Evolutionary conservation across 306 rosid genomes (phyloP).

Genomic region (Trifolium fragiferum): DNA sequence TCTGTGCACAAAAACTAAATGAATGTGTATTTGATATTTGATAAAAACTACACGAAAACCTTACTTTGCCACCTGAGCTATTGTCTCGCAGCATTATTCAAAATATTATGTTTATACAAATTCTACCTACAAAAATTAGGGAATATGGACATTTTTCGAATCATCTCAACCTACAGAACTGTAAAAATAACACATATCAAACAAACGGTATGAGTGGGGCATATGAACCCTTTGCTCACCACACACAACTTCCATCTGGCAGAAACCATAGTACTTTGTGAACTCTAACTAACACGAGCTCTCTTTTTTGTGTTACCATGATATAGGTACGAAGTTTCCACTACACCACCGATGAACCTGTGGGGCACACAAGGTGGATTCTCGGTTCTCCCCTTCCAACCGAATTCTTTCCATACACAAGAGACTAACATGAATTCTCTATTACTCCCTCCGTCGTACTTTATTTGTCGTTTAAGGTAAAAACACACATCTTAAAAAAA

Average conservation of each 20-base stretch:
- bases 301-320: background rate
- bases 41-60: background rate
- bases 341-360: too few species aligned
- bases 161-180: conserved; percentile 31
- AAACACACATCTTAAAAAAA: background rate
- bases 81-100: background rate
- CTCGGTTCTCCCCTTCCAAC: too few species aligned
- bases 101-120: conserved; percentile 28
- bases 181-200: background rate
- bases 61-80: conserved; percentile 15
- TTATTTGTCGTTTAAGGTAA: background rate
- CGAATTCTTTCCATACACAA: too few species aligned
- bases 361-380: too few species aligned
- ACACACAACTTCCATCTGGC: conserved; percentile 12
- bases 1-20: background rate
- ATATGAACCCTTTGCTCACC: conserved; percentile 2
- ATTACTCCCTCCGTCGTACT: background rate
- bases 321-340: too few species aligned
- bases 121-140: conserved; percentile 11
- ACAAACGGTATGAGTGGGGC: conserved; percentile 20
- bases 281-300: conserved; percentile 10
- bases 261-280: conserved; percentile 21
- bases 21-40: conserved; percentile 31
- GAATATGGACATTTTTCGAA: conserved; percentile 7
- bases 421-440: background rate